phyloP scores from a whole-genome alignment of 176 grass and related monocot genomes.

The Carex littledalei region DNA sequence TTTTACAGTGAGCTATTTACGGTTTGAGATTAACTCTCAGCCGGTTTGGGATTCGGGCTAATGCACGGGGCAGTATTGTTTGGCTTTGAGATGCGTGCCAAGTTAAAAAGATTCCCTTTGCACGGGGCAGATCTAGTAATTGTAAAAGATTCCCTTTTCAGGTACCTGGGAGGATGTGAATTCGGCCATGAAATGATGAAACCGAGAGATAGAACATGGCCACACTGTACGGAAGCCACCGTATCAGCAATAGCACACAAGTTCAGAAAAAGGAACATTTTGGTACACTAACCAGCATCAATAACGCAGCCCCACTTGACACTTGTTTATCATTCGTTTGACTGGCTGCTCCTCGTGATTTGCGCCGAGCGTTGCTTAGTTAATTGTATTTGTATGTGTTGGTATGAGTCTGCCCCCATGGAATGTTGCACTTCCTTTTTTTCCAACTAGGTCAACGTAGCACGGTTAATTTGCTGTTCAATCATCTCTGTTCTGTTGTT shows the following conservation, averaged over 20 bases:
- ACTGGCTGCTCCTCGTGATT: neutral
- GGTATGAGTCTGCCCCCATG: neutral
- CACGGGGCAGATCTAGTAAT: too few relatives aligned
- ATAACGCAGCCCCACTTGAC: neutral
- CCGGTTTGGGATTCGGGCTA: too few relatives aligned
- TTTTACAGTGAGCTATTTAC: too few relatives aligned
- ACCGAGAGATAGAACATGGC: neutral
- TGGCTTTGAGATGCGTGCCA: too few relatives aligned
- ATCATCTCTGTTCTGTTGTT: neutral
- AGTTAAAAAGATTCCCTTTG: too few relatives aligned
- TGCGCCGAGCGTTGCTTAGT: neutral
- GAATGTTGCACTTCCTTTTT: neutral
- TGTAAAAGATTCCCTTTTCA: too few relatives aligned
- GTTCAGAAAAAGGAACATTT: neutral
- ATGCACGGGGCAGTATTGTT: too few relatives aligned
- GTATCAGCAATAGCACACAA: neutral
- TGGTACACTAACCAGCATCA: neutral
- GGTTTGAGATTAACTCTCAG: too few relatives aligned
- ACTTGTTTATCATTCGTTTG: neutral
- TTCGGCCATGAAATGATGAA: neutral
- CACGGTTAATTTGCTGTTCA: neutral
- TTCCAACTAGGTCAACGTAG: neutral
- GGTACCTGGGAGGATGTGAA: too few relatives aligned
- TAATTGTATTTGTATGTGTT: neutral
- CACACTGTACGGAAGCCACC: neutral